A percentile compares a stretch with the other conserved stretches of the same genome.
Conservation (phyloP, 768 basidiomycete species). For the Mycena vulgaris region DNA sequence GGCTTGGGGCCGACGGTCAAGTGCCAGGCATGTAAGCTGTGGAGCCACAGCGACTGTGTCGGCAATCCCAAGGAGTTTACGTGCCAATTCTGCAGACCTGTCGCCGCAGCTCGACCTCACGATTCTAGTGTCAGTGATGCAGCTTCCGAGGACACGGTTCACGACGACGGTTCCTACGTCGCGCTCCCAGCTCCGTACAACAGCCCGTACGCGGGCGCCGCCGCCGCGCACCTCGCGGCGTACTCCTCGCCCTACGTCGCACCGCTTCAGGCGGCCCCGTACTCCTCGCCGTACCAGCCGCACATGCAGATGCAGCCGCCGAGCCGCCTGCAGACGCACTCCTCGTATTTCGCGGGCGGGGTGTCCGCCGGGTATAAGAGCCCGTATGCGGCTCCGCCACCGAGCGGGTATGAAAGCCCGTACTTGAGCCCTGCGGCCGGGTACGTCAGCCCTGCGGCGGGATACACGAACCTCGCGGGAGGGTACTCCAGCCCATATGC, state of each 20-base stretch:
- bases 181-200: constrained; percentile 23
- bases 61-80: not conserved
- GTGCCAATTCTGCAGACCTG: not conserved
- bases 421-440: constrained; percentile 1
- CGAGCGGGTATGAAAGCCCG: constrained; percentile 6
- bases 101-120: too few species aligned
- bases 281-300: constrained; percentile 18
- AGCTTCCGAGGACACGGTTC: too few species aligned
- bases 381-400: too few species aligned
- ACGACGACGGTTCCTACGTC: constrained; percentile 25
- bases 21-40: not conserved
- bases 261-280: constrained; percentile 28
- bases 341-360: not conserved
- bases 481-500: too few species aligned
- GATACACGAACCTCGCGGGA: not conserved
- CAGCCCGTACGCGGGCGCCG: constrained; percentile 16
- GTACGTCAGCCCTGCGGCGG: not conserved
- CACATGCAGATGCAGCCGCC: constrained; percentile 7
- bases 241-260: constrained; percentile 24
- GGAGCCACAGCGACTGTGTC: constrained; percentile 14
- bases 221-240: not conserved
- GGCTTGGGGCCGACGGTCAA: not conserved
- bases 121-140: too few species aligned
- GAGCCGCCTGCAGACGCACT: constrained; percentile 26
- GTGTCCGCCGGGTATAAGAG: constrained; percentile 19